Conservation (phyloP, 1,139 yeast genomes). For the Blastobotrys aristatus region DNA sequence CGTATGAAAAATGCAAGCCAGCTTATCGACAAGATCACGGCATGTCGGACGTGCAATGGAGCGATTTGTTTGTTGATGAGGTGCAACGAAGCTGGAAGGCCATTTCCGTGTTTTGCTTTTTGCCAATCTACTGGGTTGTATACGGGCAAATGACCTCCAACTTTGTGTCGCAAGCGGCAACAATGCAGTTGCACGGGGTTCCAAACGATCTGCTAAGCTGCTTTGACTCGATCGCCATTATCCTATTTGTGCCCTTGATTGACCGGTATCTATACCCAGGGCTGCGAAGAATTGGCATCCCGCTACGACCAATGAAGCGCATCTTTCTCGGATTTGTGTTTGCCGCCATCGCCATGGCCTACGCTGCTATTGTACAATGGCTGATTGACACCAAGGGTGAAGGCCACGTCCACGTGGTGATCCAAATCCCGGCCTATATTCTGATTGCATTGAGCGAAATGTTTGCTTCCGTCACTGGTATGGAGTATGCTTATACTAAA, state of each 20-base stretch:
- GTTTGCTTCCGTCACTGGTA: slow-evolving; percentile 60
- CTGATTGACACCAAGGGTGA: slow-evolving; percentile 62
- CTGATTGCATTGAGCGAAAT: slow-evolving; percentile 61
- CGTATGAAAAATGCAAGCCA: slow-evolving; percentile 53
- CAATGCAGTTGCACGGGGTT: slow-evolving; percentile 57
- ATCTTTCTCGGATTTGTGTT: slow-evolving; percentile 72
- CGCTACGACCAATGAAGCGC: slow-evolving; percentile 54
- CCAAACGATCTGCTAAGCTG: slow-evolving; percentile 66
- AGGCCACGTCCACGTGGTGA: slow-evolving; percentile 36
- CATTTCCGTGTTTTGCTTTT: slow-evolving; percentile 58
- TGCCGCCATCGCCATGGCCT: slow-evolving; percentile 64
- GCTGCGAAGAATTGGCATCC: slow-evolving; percentile 44
- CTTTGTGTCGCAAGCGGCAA: slow-evolving; percentile 60
- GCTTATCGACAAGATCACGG: slow-evolving; percentile 39
- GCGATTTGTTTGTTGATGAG: slow-evolving; percentile 59
- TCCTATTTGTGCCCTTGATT: slow-evolving; percentile 57
- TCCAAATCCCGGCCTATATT: slow-evolving; percentile 23
- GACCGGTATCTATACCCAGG: slow-evolving; percentile 52
- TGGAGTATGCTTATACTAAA: slow-evolving; percentile 65
- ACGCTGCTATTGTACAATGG: slow-evolving; percentile 79
- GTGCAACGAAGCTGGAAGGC: slow-evolving; percentile 55
- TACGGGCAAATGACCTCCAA: slow-evolving; percentile 54
- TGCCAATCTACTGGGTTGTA: slow-evolving; percentile 44
- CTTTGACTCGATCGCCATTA: slow-evolving; percentile 56
- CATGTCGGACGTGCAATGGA: slow-evolving; percentile 39